These are phyloP conservation scores for Vanrija pseudolonga DNA, from an alignment of 1,284 basidiomycete genomes.

Conservation along the genomic window DNA sequence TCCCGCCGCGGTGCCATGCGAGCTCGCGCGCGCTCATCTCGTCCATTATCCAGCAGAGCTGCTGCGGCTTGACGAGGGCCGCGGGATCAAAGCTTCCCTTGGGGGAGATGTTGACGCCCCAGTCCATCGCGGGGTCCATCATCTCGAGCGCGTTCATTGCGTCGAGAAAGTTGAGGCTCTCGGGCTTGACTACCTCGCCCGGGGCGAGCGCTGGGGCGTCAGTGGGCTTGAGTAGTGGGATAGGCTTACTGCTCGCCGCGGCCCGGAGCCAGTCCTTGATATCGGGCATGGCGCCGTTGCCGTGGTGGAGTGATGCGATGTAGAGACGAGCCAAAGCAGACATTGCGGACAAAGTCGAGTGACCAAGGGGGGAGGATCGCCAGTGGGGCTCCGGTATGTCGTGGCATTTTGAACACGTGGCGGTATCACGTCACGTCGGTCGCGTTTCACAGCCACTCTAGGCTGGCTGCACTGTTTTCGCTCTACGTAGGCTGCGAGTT, in stretches of 20 bases:
- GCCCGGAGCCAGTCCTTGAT: constrained; percentile 27
- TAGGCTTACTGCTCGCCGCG: constrained; percentile 16
- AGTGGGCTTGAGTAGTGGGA: not conserved
- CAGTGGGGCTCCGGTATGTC: not conserved
- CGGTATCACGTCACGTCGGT: not conserved
- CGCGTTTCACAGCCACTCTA: too few species aligned
- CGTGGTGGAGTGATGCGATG: not conserved
- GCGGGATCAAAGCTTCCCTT: constrained; percentile 62
- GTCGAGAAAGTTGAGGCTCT: constrained; percentile 69
- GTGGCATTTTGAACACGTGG: not conserved
- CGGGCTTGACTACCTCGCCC: constrained; percentile 64
- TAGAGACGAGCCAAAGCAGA: too few species aligned
- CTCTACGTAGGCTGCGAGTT: too few species aligned
- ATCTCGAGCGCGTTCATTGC: constrained; percentile 89
- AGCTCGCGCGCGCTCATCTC: constrained; percentile 76
- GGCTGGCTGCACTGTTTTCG: too few species aligned
- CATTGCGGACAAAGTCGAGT: not conserved
- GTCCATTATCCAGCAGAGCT: constrained; percentile 85
- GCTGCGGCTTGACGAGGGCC: constrained; percentile 61
- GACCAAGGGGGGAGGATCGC: too few species aligned
- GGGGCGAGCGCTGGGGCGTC: constrained; percentile 61
- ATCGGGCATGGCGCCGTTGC: constrained; percentile 20
- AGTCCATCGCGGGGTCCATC: constrained; percentile 84
- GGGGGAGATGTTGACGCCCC: constrained; percentile 57
- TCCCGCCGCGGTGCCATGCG: constrained; percentile 79